phyloP scores from a whole-genome alignment of 2,329 filamentous ascomycete species.

The Botrytis medusae region DNA sequence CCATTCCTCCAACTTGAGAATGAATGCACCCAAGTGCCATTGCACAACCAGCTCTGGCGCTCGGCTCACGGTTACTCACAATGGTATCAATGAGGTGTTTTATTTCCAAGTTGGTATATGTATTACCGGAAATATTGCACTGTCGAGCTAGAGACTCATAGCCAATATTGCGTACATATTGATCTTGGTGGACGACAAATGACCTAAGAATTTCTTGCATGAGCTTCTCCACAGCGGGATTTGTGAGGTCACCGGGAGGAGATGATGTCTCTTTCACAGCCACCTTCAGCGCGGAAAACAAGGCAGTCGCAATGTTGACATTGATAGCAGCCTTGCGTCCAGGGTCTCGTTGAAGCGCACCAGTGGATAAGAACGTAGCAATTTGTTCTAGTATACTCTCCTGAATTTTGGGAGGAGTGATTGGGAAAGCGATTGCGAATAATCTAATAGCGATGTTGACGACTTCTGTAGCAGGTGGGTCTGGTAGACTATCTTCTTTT shows the following conservation, averaged over 20 bases:
- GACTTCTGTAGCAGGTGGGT: conserved; percentile 87
- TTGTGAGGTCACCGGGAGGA: conserved; percentile 69
- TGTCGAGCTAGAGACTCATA: conserved; percentile 83
- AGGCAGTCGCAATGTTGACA: conserved; percentile 82
- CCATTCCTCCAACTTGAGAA: conserved; percentile 95
- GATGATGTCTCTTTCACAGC: conserved; percentile 77
- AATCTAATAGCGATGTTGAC: conserved; percentile 92
- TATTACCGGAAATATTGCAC: conserved; percentile 74
- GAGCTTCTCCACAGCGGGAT: conserved; percentile 75
- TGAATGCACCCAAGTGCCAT: conserved; percentile 92
- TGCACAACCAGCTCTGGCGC: conserved; percentile 89
- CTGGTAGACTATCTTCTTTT: conserved; percentile 52
- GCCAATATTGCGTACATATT: conserved; percentile 80
- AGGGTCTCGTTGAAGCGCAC: conserved; percentile 76
- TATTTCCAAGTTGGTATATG: conserved; percentile 85
- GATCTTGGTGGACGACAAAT: conserved; percentile 80
- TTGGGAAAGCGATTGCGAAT: conserved; percentile 85
- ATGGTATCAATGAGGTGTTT: conserved; percentile 93
- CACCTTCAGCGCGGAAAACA: conserved; percentile 79
- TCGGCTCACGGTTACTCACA: conserved; percentile 88
- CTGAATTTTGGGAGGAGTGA: conserved; percentile 88
- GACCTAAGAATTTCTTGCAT: conserved; percentile 71
- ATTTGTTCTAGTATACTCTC: conserved; percentile 96
- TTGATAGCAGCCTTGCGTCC: conserved; percentile 87
- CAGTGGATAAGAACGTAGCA: conserved; percentile 80